Conservation (phyloP, 495 filamentous ascomycete species). For the Daldinia grandis region DNA sequence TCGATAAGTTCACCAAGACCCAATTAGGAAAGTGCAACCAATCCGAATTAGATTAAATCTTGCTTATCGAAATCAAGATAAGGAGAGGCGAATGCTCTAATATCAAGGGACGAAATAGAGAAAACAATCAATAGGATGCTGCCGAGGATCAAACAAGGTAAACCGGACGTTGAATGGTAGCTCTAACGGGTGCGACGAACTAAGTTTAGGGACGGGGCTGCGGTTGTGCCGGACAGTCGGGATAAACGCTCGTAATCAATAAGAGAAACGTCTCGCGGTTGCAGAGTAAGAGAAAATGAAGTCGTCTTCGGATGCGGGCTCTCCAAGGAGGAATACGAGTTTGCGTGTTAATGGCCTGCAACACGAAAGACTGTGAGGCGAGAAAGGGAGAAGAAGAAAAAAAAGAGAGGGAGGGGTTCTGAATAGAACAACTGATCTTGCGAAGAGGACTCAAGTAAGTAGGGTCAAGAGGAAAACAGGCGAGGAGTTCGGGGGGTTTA, state of each 20-base stretch:
- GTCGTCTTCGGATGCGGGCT: constrained; percentile 23
- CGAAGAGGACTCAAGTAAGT: constrained; percentile 45
- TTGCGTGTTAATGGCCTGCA: constrained; percentile 41
- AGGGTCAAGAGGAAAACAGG: constrained; percentile 43
- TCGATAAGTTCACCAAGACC: constrained; percentile 31
- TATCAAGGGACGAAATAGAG: constrained; percentile 36
- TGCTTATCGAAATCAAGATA: constrained; percentile 44
- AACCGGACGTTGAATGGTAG: constrained; percentile 17
- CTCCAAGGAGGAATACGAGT: constrained; percentile 18
- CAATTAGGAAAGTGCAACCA: constrained; percentile 48
- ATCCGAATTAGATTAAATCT: constrained; percentile 48
- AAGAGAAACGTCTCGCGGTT: constrained; percentile 43
- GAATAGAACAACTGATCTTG: constrained; percentile 48
- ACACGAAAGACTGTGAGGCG: constrained; percentile 42
- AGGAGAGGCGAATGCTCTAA: constrained; percentile 13
- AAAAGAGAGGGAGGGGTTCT: constrained; percentile 43
- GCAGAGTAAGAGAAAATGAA: constrained; percentile 37
- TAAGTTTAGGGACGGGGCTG: constrained; percentile 35
- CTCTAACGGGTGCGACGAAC: constrained; percentile 30
- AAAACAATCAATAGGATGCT: constrained; percentile 51
- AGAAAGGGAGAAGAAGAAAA: constrained; percentile 33
- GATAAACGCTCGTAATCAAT: constrained; percentile 41
- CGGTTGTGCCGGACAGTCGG: constrained; percentile 51
- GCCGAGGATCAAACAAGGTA: constrained; percentile 37
- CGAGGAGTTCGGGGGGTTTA: constrained; percentile 47